Evolutionary conservation across 2,329 filamentous ascomycete genomes (phyloP), one percentile per base, ranked within the genome.

Genomic region (Apiospora malaysiana): DNA sequence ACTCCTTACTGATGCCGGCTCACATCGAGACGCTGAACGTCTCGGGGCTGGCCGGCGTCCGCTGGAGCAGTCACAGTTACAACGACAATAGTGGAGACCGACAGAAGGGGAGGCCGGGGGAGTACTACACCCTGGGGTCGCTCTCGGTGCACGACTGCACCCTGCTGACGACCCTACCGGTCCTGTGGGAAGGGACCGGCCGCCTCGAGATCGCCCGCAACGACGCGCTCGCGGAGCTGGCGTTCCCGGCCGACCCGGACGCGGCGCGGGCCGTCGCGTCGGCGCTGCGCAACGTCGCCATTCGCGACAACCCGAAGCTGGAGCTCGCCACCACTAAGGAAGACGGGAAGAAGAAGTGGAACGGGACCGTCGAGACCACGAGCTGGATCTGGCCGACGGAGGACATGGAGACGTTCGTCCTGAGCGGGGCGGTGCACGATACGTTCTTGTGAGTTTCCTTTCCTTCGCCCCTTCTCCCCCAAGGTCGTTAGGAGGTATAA

Each of bases 371-470:
- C 42, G 47, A 23, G 40, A 59, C 65, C 8, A 42, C 37, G 51
- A 47, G 68, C 51, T 59, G 63, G n/a, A n/a, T 63, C 32, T 67
- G 69, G 69, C 69, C 69, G 25, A 56, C 43, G 23, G 69, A 63
- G 69, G 66, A 70, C 23, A n/a, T 70, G 69, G 45, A 68, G 45
- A 51, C 69, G 45, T 65, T 70, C 1, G 32, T 70, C 3, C 25
- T 70, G 47, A 56, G 46, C 45, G 69, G 63, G 18, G 21, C 23
- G n/a, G 45, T 68, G 18, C 69, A 70, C 21, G 63, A 67, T 59
- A 47, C 69, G 27, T 70, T 70, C 25, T 70, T 70, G 69, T 70
- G 14, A 43, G 69, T n/a, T n/a, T n/a, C n/a, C n/a, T n/a, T n/a
- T n/a, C n/a, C n/a, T n/a, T 46, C 21, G 9, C 51, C 23, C 65